Evolutionary conservation across 2,329 filamentous ascomycete genomes (phyloP).

Genomic region (Cercospora sp.): DNA sequence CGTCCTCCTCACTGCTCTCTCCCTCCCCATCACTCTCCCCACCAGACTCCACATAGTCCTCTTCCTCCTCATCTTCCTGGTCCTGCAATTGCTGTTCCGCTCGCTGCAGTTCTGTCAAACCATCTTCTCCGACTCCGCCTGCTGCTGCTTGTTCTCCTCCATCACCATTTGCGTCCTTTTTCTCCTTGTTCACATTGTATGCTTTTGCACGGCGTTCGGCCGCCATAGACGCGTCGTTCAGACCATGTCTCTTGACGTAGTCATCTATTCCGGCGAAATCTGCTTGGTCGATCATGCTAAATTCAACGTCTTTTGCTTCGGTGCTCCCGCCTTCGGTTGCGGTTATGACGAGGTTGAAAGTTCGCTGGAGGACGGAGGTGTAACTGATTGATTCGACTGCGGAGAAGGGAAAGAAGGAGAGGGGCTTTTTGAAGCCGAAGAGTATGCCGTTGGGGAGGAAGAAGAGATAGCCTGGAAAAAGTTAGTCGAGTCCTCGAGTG

Average conservation of each 20-base stretch:
- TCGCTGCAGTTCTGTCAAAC: constrained; percentile 34
- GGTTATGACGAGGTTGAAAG: constrained; percentile 64
- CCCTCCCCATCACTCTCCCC: constrained; percentile 40
- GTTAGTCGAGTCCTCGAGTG: neutral
- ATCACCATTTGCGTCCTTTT: constrained; percentile 32
- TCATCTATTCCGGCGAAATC: constrained; percentile 63
- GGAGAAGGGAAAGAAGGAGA: constrained; percentile 62
- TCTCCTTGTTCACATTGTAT: constrained; percentile 53
- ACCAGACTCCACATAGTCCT: constrained; percentile 38
- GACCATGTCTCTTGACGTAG: constrained; percentile 60
- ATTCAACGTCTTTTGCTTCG: constrained; percentile 57
- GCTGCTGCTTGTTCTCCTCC: constrained; percentile 24
- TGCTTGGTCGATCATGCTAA: constrained; percentile 65
- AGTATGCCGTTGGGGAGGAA: constrained; percentile 62
- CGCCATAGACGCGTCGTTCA: constrained; percentile 65
- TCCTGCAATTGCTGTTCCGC: constrained; percentile 38
- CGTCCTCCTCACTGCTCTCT: constrained; percentile 36
- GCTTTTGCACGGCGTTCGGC: constrained; percentile 60
- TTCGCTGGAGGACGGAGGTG: constrained; percentile 64
- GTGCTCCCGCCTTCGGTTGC: constrained; percentile 18
- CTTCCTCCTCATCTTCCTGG: constrained; percentile 38
- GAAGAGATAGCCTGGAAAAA: constrained; percentile 58
- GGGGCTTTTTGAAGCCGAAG: constrained; percentile 66
- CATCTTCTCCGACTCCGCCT: constrained; percentile 33
- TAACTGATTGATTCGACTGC: constrained; percentile 62